These are phyloP conservation scores for Laburnicola sp. DNA, from an alignment of 2,329 filamentous ascomycete genomes.

Conservation along the genomic window DNA sequence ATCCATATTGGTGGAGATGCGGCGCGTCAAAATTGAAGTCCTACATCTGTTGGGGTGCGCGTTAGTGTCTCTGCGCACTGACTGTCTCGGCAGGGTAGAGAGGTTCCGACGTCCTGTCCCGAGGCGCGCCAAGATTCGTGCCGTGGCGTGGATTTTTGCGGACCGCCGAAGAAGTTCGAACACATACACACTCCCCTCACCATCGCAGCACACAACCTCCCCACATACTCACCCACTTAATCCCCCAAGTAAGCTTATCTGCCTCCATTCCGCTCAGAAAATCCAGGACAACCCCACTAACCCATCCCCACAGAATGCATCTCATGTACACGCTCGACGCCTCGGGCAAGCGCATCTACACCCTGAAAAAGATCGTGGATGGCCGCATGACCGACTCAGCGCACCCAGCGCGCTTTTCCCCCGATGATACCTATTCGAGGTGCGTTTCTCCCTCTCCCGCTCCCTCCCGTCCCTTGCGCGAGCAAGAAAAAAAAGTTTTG, in stretches of 20 bases:
- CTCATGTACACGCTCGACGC: conserved; percentile 84
- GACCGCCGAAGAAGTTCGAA: conserved; percentile 28
- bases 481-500: too few species aligned
- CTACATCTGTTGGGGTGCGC: too few species aligned
- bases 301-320: conserved; percentile 58
- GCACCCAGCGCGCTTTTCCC: conserved; percentile 93
- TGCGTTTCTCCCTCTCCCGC: conserved; percentile 30
- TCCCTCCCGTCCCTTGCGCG: too few species aligned
- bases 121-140: too few species aligned
- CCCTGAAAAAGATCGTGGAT: conserved; percentile 82
- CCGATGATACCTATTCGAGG: conserved; percentile 96
- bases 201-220: neutral
- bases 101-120: too few species aligned
- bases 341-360: conserved; percentile 87
- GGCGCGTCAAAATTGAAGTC: too few species aligned
- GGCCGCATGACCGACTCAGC: conserved; percentile 93
- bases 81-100: too few species aligned
- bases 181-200: neutral
- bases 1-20: too few species aligned
- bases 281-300: too few species aligned
- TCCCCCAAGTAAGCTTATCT: conserved; percentile 15
- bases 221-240: neutral
- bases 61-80: too few species aligned
- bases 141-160: conserved; percentile 14
- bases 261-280: too few species aligned